These are phyloP conservation scores for Delonix regia DNA, from an alignment of 306 rosid species.

Conservation along the genomic window DNA sequence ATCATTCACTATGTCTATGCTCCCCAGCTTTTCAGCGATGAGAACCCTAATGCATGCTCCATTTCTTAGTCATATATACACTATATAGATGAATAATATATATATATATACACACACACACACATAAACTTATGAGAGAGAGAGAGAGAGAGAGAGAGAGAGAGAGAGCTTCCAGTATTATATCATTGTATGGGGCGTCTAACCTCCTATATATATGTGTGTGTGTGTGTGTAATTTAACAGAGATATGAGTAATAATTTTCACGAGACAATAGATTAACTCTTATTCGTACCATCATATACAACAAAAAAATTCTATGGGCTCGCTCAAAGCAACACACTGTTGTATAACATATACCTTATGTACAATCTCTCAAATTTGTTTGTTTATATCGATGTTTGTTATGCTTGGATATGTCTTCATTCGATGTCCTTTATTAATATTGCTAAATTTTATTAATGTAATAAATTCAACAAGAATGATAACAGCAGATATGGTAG, in stretches of 20 bases:
- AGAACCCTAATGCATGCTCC: slow-evolving; percentile 82
- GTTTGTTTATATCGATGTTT: not conserved
- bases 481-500: not conserved
- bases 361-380: not conserved
- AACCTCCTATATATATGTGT: no score
- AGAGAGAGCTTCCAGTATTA: no score
- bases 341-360: not conserved
- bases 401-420: not conserved
- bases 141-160: no score
- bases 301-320: no score
- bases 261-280: no score
- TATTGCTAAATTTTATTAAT: not conserved
- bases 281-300: no score
- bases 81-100: slow-evolving; percentile 29
- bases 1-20: slow-evolving; percentile 80
- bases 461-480: not conserved
- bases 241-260: no score
- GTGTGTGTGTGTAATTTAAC: no score
- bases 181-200: no score
- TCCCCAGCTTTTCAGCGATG: slow-evolving; percentile 77
- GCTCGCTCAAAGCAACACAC: not conserved
- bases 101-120: not conserved
- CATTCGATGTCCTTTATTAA: not conserved
- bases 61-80: no score
- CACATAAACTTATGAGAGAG: not conserved